Evolutionary conservation across 495 filamentous ascomycete genomes (phyloP), one percentile per base, ranked within the genome.

Genomic region (Lasiosphaeria miniovina): DNA sequence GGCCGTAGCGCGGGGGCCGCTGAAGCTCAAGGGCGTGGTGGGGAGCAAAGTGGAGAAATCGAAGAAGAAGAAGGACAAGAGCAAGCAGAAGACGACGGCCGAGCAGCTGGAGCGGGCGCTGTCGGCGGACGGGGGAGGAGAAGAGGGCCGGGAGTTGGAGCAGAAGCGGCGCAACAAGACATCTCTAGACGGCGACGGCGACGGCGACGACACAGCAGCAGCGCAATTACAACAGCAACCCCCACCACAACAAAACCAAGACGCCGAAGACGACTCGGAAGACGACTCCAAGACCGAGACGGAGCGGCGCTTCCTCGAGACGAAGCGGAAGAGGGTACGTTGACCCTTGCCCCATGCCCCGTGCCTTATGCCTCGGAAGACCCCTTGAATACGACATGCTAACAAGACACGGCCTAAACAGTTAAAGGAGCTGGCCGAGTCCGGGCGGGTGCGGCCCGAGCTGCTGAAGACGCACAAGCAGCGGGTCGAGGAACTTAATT

Each of bases 391-490:
- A 53, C 11, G 14, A 40, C 49, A 4, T n/a, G 12, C 56, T 14
- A 12, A 12, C 8, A 34, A 49, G 55, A 43, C 12, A 38, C 34
- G 3, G 54, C 12, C 0, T 5, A n/a, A 46, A 46, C 65, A 98
- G 73, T 81, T 92, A 40, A 79, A 96, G 36, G 84, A 89, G 70
- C 82, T 88, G 34, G 75, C 82, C 55, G 75, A 77, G 52, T 72
- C 74, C 4, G 75, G 70, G n/a, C 59, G 68, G n/a, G 58, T 72
- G 12, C 69, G 76, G 24, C 76, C 77, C 32, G 90, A 92, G 65
- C 90, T 91, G 32, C 80, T 89, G 65, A 98, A 98, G 82, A 95
- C 92, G 45, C 94, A 98, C 69, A 98, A 98, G 73, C 88, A 98
- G 80, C 86, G 90, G 2, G 94, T 98, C 48, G 92, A 98, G 72